phyloP scores from a whole-genome alignment of 371 early-diverging fungal genomes.

The Mortierella sp. region DNA sequence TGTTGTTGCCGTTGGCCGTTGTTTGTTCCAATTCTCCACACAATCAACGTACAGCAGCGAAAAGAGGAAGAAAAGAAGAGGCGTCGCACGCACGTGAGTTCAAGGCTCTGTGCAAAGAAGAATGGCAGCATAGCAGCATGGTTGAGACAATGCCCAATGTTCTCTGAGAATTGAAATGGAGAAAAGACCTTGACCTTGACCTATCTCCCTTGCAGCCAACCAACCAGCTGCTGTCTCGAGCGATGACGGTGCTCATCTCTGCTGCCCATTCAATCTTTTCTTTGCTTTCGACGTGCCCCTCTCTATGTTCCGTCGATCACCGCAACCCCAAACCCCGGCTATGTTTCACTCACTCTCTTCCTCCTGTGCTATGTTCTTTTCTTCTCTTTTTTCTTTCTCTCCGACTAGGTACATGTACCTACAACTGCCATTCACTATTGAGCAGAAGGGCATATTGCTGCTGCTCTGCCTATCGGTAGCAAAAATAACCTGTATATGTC shows the following conservation, averaged over 20 bases:
- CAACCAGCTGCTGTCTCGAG: not conserved
- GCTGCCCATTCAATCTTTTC: not conserved
- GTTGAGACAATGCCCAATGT: not conserved
- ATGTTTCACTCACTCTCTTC: not conserved
- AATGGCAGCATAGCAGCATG: not conserved
- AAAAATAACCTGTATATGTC: not conserved
- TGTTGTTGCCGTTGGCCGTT: not conserved
- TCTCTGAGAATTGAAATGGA: not conserved
- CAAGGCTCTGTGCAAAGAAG: not conserved
- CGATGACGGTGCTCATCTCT: not conserved
- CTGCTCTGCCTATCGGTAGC: no score
- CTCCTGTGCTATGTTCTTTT: not conserved
- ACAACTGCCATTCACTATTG: not conserved
- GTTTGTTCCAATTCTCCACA: not conserved
- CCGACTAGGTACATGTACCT: not conserved
- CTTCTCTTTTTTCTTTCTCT: not conserved
- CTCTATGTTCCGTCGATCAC: not conserved
- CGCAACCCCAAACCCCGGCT: not conserved
- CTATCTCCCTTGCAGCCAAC: not conserved
- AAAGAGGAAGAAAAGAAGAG: not conserved
- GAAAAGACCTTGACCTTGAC: no score
- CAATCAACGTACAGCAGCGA: not conserved
- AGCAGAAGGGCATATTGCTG: no score
- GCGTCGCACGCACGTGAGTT: not conserved
- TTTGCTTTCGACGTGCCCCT: not conserved